Percentiles rank a stretch among this genome's conserved stretches.
These are phyloP conservation scores for Thalassiosira sp. DNA, from an alignment of 352 stramenopile genomes.

Conservation along the genomic window DNA sequence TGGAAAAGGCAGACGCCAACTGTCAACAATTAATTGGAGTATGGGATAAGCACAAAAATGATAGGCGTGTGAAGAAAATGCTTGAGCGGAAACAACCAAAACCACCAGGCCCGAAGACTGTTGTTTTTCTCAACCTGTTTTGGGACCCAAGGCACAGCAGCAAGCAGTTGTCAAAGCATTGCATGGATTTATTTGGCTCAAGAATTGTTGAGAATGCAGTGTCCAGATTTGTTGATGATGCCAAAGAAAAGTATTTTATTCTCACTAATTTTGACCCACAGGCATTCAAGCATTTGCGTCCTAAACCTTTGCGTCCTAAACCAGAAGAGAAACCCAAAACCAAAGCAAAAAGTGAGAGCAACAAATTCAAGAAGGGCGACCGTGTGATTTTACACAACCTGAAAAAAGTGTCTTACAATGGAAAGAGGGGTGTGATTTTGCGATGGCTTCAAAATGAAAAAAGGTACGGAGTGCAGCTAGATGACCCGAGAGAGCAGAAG, in stretches of 20 bases:
- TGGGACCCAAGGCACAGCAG: constrained; percentile 17
- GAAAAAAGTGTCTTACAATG: neutral
- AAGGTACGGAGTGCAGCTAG: constrained; percentile 20
- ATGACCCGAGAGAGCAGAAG: neutral
- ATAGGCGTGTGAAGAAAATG: constrained; percentile 18
- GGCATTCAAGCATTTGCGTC: constrained; percentile 31
- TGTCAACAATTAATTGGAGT: constrained; percentile 9
- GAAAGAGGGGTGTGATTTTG: constrained; percentile 14
- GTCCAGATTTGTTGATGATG: neutral
- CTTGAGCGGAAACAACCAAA: constrained; percentile 21
- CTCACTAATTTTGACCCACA: constrained; percentile 27
- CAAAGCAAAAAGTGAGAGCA: neutral
- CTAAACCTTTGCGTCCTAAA: too few species aligned
- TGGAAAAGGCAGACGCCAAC: constrained; percentile 23
- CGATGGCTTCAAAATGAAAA: constrained; percentile 4
- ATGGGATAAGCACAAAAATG: constrained; percentile 18
- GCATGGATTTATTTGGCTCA: constrained; percentile 31
- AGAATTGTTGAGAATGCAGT: constrained; percentile 30
- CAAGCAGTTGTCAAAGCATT: neutral
- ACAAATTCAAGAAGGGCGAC: constrained; percentile 23
- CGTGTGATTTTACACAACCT: constrained; percentile 16
- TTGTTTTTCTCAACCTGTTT: constrained; percentile 28
- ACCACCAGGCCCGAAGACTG: constrained; percentile 10
- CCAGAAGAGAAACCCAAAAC: neutral
- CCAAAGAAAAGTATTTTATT: constrained; percentile 13